Evolutionary conservation across 768 basidiomycete genomes (phyloP).

Genomic region (Phlegmacium glaucopus): DNA sequence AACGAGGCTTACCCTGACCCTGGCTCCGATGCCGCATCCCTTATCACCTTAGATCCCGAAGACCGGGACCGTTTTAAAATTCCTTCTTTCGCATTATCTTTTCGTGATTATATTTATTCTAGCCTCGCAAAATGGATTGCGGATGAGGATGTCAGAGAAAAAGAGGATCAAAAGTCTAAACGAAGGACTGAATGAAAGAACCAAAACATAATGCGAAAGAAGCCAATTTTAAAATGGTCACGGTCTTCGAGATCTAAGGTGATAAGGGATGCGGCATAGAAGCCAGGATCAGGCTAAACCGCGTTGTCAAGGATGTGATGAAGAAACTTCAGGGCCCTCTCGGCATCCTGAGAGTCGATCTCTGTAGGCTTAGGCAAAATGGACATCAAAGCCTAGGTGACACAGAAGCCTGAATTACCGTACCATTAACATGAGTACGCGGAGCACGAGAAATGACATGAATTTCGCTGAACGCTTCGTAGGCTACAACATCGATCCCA

Average conservation of each 20-base stretch:
- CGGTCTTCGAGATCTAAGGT: slow-evolving; percentile 1
- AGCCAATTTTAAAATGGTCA: not conserved
- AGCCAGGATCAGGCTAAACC: not conserved
- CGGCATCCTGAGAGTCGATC: slow-evolving; percentile 6
- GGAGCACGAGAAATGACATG: not conserved
- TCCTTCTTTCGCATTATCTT: too few species aligned
- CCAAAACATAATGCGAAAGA: not conserved
- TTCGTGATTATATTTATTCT: too few species aligned
- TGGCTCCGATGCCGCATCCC: too few species aligned
- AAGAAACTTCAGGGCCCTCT: not conserved
- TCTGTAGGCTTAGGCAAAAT: slow-evolving; percentile 3
- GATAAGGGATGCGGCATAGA: slow-evolving; percentile 10
- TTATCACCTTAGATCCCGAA: too few species aligned
- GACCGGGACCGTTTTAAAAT: too few species aligned
- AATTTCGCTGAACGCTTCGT: not conserved
- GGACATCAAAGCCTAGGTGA: not conserved
- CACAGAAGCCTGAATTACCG: not conserved
- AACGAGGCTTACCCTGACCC: too few species aligned
- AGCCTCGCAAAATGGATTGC: too few species aligned
- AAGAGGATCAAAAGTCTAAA: too few species aligned
- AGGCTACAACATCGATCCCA: not conserved
- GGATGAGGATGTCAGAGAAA: too few species aligned
- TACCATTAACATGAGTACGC: not conserved
- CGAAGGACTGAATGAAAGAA: not conserved
- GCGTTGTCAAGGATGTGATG: not conserved